Evolutionary conservation across 768 basidiomycete species (phyloP).

Genomic region (Arthromyces matolae): DNA sequence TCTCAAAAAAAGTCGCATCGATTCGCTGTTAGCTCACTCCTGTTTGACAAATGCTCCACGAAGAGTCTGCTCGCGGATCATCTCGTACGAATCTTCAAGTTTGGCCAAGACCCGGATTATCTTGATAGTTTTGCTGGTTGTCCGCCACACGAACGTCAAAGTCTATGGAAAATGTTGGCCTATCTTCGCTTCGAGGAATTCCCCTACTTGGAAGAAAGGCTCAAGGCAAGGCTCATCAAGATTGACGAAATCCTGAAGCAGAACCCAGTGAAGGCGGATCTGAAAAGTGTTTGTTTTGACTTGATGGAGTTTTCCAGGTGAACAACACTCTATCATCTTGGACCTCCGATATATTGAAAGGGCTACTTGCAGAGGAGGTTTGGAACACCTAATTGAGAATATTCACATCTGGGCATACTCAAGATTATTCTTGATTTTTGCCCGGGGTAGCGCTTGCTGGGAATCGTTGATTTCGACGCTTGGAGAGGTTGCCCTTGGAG

Average conservation of each 20-base stretch:
- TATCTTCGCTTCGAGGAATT: constrained; percentile 2
- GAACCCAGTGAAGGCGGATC: background rate
- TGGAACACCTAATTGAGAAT: background rate
- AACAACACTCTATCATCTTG: background rate
- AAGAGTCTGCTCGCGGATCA: constrained; percentile 6
- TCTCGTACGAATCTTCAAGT: constrained; percentile 8
- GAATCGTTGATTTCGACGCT: constrained; percentile 9
- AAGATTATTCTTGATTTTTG: constrained; percentile 4
- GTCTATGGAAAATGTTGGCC: constrained; percentile 9
- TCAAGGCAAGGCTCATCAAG: background rate
- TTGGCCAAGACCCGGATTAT: constrained; percentile 9
- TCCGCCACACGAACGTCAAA: constrained; percentile 8
- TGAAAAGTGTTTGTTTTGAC: constrained; percentile 5
- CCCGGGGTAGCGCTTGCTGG: constrained; percentile 5
- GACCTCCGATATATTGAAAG: background rate
- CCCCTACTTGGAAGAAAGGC: constrained; percentile 6
- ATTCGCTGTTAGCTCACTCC: constrained; percentile 5
- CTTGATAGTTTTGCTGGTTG: constrained; percentile 3
- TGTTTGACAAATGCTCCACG: constrained; percentile 7
- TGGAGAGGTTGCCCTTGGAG: constrained; percentile 7
- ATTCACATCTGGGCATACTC: constrained; percentile 7
- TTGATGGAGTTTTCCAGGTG: constrained; percentile 4
- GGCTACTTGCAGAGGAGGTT: background rate
- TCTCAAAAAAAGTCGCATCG: constrained; percentile 3
- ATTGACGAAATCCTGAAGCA: constrained; percentile 6